These are phyloP conservation scores for Xylariaceae sp. DNA, from an alignment of 2,329 filamentous ascomycete species.

Conservation along the genomic window DNA sequence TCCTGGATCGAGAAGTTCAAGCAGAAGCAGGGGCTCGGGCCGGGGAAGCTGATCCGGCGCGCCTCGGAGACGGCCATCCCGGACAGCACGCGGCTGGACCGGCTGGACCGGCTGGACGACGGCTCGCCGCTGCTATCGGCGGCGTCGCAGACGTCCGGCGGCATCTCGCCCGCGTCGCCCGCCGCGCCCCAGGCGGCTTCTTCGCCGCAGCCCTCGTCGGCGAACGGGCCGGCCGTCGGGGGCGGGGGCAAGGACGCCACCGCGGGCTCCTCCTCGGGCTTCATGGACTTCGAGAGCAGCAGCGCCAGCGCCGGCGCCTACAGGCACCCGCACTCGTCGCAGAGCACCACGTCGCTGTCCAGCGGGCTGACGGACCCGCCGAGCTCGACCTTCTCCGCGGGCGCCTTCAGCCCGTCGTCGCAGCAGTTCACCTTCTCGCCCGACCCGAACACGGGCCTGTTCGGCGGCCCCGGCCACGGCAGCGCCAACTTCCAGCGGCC, in stretches of 20 bases:
- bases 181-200: conserved; percentile 45
- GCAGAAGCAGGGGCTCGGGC: conserved; percentile 63
- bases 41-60: conserved; percentile 43
- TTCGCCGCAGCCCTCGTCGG: conserved; percentile 66
- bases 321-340: conserved; percentile 59
- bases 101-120: conserved; percentile 42
- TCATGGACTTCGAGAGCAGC: conserved; percentile 48
- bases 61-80: conserved; percentile 65
- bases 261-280: conserved; percentile 57
- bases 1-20: conserved; percentile 95
- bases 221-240: no score
- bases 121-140: conserved; percentile 47
- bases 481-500: conserved; percentile 59
- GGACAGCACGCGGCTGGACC: conserved; percentile 53
- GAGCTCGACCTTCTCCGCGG: conserved; percentile 61
- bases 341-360: conserved; percentile 58
- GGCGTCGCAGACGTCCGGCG: conserved; percentile 53
- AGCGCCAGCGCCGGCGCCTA: no score
- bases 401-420: conserved; percentile 65
- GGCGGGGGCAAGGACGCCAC: no score
- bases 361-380: conserved; percentile 59
- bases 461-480: conserved; percentile 37
- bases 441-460: conserved; percentile 61
- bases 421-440: conserved; percentile 71
- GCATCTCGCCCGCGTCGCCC: conserved; percentile 68